Base-by-base conservation (phyloP, 169 alveolate species). In the Haemoproteus tartakovskyi region DNA sequence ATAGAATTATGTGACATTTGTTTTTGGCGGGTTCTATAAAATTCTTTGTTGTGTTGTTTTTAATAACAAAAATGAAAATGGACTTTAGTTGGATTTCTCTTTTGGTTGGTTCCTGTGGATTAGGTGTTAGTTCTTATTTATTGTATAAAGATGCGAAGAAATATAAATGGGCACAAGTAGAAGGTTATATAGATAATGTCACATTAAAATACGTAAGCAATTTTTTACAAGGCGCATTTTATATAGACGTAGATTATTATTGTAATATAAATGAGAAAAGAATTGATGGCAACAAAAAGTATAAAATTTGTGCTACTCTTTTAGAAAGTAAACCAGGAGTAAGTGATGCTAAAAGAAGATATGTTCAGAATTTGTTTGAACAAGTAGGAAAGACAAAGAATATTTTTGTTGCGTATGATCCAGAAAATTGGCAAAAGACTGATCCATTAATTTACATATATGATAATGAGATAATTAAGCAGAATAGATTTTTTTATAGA, bases 361-460 rank as follows among this genome's bases (percentile, higher is more conserved):
- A 74, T 60, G 40, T 57, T 18, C 61, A 60, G 57, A 54, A 74
- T 43, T 45, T 74, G n/a, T 74, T 56, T 48, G 60, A 74, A 2
- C 84, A 74, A 74, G 78, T 33, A 1, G 22, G 78, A 5, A 74
- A 30, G 21, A 78, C 54, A 29, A 74, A 57, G 30, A 24, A 74
- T 57, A 57, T 74, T 19, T n/a, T 6, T 22, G 57, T 74, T 45
- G 16, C 52, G 4, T 74, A 74, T 50, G 36, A 74, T 38, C 74
- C 78, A n/a, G 9, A 74, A 4, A 60, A 74, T 57, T 12, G 12
- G 21, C 36, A 43, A 1, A 38, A 74, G 30, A 45, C 84, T 9
- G 84, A 74, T 12, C 84, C 84, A 1, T 18, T 74, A 47, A 74
- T 74, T 24, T 74, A 74, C 50, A 74, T 74, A 36, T 14, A 21